phyloP scores from a whole-genome alignment of 371 early-diverging fungal species.

The Batkoa obscura region DNA sequence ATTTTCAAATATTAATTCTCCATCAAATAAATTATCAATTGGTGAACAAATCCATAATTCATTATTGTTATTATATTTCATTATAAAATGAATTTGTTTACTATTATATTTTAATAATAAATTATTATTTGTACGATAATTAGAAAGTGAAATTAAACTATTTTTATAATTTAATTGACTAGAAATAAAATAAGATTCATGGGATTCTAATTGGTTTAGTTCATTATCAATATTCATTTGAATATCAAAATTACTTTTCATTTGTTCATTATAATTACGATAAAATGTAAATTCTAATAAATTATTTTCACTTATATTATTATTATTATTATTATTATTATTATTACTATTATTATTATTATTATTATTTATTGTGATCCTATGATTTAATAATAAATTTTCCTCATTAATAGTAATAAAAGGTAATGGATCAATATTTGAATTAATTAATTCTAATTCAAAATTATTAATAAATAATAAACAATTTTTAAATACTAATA shows the following conservation, averaged over 20 bases:
- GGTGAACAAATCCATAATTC: neutral
- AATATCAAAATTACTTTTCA: constrained; percentile 24
- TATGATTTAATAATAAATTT: no score
- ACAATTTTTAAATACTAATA: no score
- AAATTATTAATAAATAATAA: no score
- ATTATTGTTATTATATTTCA: no score
- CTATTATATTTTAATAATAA: constrained; percentile 34
- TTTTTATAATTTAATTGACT: constrained; percentile 36
- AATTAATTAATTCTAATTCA: no score
- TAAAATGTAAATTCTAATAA: constrained; percentile 51
- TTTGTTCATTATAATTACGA: constrained; percentile 39
- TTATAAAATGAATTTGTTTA: constrained; percentile 28
- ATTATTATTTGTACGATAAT: constrained; percentile 30
- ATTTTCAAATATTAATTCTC: neutral
- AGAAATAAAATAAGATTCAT: constrained; percentile 13
- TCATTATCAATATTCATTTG: constrained; percentile 7
- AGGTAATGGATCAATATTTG: no score
- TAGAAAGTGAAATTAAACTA: constrained; percentile 44
- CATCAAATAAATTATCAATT: neutral
- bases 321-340: no score
- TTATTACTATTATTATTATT: no score
- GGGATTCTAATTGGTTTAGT: constrained; percentile 7
- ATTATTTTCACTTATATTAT: no score
- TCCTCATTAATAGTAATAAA: no score
- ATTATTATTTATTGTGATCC: no score